Base-by-base conservation (phyloP, 768 basidiomycete species). In the Mycena maculata region DNA sequence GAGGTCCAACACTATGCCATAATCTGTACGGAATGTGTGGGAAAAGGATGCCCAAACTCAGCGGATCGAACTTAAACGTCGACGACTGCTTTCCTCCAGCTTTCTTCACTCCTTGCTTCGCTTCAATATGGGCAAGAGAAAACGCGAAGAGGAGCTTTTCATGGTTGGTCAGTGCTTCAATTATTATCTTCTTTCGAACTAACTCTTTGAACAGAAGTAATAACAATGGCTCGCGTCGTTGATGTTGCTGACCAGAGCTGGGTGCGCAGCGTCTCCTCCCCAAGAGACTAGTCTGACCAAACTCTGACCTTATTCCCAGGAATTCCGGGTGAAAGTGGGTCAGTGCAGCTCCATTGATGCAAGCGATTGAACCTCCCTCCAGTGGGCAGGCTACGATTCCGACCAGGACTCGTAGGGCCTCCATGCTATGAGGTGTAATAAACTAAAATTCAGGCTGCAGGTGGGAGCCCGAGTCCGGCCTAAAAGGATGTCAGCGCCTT, bases 361-460 rank as follows among this genome's bases (percentile, higher is more conserved):
- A 28, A 25, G 0, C 45, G 4, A 15, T 31, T 66, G 23, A 59
- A 53, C 25, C 23, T 61, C 33, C n/a, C 7, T 39, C 36, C 85
- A 87, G 87, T 87, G 86, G 86, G 83, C 76, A 1, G 82, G 82
- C 15, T 87, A 87, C 64, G 75, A 61, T 52, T 81, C 82, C 3
- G 80, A 77, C 8, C 77, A 79, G 0, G 80, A 86, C 61, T 84
- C 79, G 87, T 87, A 86, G 85, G 83, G 77, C 7, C 80, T 81
- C 18, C 85, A 85, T 65, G 72, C 61, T 52, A 77, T 80, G 1
- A 78, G 78, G 3, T 78, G n/a, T 84, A 53, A 83, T 78, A 84
- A 82, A 2, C 23, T 22, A 25, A 20, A 47, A 41, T 47, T 45
- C 33, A 45, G n/a, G 68, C 20, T 36, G 30, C 23, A 44, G 41